Percentiles rank a stretch among this genome's conserved stretches.
Evolutionary conservation across 306 rosid genomes (phyloP).

Genomic region (Argentina anserina): DNA sequence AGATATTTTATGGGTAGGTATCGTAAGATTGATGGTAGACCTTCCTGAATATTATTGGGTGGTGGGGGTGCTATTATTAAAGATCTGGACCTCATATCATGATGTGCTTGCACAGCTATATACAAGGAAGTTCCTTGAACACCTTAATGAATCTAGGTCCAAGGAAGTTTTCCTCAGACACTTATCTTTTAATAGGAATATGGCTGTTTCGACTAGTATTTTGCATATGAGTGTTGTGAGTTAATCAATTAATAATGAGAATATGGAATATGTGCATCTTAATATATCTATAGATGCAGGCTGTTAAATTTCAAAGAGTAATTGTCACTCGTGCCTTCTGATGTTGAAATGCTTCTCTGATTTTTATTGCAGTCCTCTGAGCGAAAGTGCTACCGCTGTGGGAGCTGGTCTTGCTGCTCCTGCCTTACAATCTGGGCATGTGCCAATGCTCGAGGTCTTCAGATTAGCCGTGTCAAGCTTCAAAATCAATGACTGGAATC

Average conservation of each 20-base stretch:
- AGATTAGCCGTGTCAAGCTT: conserved; percentile 65
- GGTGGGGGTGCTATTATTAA: background rate
- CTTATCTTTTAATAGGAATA: background rate
- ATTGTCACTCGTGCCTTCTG: conserved; percentile 3
- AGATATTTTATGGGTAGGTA: background rate
- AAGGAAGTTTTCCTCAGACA: background rate
- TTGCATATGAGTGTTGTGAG: background rate
- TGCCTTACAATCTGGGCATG: conserved; percentile 61
- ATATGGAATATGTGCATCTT: background rate
- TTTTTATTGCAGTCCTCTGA: conserved; percentile 62
- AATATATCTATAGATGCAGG: background rate
- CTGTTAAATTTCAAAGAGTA: background rate
- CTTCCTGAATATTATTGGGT: background rate
- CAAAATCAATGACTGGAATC: conserved; percentile 69
- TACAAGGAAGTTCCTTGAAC: background rate
- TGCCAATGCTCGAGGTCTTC: conserved; percentile 70
- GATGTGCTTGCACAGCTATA: background rate
- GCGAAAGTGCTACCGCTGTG: conserved; percentile 71
- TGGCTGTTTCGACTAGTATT: background rate
- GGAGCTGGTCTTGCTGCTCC: conserved; percentile 72
- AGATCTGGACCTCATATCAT: background rate
- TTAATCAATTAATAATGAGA: background rate
- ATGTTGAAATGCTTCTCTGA: conserved; percentile 13
- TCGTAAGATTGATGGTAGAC: background rate
- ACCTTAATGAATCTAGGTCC: background rate